Base-by-base conservation (phyloP, 2,329 filamentous ascomycete genomes). In the Apiospora rasikravindrae region DNA sequence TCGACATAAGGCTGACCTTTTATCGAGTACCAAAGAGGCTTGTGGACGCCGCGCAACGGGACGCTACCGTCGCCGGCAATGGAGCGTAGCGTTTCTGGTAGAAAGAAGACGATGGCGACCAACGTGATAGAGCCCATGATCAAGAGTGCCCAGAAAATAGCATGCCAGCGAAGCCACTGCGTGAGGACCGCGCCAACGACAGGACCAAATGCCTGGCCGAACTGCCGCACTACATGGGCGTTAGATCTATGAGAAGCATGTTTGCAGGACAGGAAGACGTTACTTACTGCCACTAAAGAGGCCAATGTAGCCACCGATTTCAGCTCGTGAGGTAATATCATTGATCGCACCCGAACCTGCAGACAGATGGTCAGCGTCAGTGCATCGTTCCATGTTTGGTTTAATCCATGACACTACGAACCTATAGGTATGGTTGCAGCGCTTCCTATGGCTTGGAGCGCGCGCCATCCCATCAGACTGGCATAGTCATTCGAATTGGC, bases 391-490 rank as follows among this genome's bases (percentile, higher is more conserved):
- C 57, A 14, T 24, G 8, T 13, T 8, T 11, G 16, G 19, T 13
- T n/a, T 40, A 8, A 2, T 19, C 33, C 19, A 33, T n/a, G 7
- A 14, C 37, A 4, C 45, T 49, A 14, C 77, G 69, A 80, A 81
- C 85, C 85, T 53, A 88, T 83, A 57, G 84, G 84, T 3, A 86
- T 84, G 1, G 84, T 86, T 1, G 84, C 84, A 2, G 85, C 83
- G 73, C 84, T 86, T 3, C 86, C 86, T 1, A 83, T 82, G 11
- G 84, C 84, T 77, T 88, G 87, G 10, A 88, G 64, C 0, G 81
- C 84, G 66, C 87, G 80, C 33, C 88, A 82, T 3, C 83, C 76
- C 72, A 88, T 77, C 51, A 88, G 78, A 0, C 82, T 76, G 0
- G 79, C 77, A 72, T 86, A 87, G 61, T 82, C 86, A 4, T 80